These are phyloP conservation scores for Salix purpurea DNA, from an alignment of 345 rosid genomes.

Conservation along the genomic window DNA sequence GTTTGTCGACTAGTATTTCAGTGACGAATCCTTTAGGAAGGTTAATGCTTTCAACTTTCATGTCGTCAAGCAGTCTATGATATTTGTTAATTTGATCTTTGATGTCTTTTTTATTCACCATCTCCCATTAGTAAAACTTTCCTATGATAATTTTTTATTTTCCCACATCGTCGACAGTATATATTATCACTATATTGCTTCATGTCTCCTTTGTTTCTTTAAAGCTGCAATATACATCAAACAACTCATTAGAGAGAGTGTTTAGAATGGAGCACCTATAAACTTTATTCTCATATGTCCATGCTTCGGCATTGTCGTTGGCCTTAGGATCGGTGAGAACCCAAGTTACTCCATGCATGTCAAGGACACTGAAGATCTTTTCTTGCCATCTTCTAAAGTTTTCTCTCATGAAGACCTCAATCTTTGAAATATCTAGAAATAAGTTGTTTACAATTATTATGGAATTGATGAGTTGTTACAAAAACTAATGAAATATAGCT, in stretches of 20 bases:
- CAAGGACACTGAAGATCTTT: background rate
- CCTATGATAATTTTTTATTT: background rate
- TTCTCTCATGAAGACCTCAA: background rate
- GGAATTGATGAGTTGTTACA: no score
- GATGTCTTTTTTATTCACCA: no score
- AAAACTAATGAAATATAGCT: no score
- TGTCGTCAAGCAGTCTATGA: no score
- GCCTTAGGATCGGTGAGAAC: rapidly evolving
- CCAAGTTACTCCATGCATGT: background rate
- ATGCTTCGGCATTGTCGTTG: background rate
- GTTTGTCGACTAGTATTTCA: no score
- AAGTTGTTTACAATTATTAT: no score
- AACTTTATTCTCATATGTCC: background rate
- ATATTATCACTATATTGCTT: background rate
- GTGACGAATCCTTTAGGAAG: no score
- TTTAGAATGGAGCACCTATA: background rate
- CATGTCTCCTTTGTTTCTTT: background rate
- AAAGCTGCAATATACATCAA: background rate
- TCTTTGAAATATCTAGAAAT: background rate
- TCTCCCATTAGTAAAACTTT: no score
- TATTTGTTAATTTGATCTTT: no score
- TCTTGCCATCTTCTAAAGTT: background rate
- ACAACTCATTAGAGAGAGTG: background rate
- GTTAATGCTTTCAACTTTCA: no score
- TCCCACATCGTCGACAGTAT: rapidly evolving